These are phyloP conservation scores for Aspergillus neoniger DNA, from an alignment of 2,329 filamentous ascomycete species.

Conservation along the genomic window DNA sequence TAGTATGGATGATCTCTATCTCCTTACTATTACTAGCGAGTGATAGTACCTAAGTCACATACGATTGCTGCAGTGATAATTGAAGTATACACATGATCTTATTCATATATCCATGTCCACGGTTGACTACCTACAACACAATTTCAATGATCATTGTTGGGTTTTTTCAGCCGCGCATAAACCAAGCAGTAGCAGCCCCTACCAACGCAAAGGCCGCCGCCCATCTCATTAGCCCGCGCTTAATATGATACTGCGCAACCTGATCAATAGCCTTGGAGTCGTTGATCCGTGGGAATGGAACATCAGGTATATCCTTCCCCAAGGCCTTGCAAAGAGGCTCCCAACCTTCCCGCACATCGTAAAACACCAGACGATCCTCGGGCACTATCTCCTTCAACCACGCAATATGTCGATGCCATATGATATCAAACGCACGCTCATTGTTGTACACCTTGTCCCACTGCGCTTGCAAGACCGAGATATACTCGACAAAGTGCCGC, in stretches of 20 bases:
- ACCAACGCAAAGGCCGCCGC: conserved; percentile 24
- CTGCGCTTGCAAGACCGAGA: conserved; percentile 19
- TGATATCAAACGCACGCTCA: not conserved
- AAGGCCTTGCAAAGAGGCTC: conserved; percentile 49
- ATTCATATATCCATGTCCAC: too few species aligned
- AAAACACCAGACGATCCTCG: conserved; percentile 39
- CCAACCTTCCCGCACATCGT: conserved; percentile 48
- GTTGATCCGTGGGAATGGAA: conserved; percentile 43
- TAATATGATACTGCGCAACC: conserved; percentile 24
- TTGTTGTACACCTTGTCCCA: conserved; percentile 25
- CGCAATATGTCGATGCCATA: conserved; percentile 24
- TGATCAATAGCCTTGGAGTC: conserved; percentile 29
- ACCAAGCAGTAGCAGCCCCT: conserved; percentile 13
- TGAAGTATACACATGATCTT: too few species aligned
- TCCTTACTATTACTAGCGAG: too few species aligned
- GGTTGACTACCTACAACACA: too few species aligned
- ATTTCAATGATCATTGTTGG: too few species aligned
- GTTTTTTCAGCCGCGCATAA: not conserved
- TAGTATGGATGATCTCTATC: too few species aligned
- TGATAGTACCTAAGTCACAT: too few species aligned
- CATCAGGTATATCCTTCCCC: conserved; percentile 40
- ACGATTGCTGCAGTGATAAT: too few species aligned
- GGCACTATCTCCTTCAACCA: conserved; percentile 32
- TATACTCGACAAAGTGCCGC: conserved; percentile 27
- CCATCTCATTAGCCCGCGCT: conserved; percentile 33